Evolutionary conservation across 768 basidiomycete genomes (phyloP).

Genomic region (Leccinellum rugosiceps): DNA sequence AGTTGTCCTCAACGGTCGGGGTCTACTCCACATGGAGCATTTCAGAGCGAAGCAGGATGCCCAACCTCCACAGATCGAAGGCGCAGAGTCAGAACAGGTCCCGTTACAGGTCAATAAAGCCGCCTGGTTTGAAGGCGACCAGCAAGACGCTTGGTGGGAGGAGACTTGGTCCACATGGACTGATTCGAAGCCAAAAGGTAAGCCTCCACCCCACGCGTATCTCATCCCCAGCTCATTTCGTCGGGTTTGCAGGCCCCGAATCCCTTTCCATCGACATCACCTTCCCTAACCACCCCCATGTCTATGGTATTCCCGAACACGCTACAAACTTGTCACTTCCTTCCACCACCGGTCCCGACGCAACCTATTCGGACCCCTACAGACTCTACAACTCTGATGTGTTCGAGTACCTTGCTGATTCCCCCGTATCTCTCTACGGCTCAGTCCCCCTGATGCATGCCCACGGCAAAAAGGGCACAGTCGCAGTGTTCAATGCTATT

Average conservation of each 20-base stretch:
- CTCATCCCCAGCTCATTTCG: background rate
- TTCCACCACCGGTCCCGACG: conserved; percentile 75
- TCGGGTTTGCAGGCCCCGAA: conserved; percentile 75
- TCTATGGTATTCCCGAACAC: conserved; percentile 97
- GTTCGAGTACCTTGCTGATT: conserved; percentile 89
- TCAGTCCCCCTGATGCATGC: conserved; percentile 93
- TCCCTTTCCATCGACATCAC: conserved; percentile 88
- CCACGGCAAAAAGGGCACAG: conserved; percentile 81
- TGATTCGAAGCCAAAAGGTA: conserved; percentile 95
- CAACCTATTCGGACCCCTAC: conserved; percentile 86
- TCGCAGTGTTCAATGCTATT: conserved; percentile 84
- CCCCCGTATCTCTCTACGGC: conserved; percentile 82
- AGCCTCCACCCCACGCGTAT: background rate
- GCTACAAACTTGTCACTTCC: conserved; percentile 89
- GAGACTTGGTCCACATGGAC: conserved; percentile 86
- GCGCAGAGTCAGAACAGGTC: conserved; percentile 46
- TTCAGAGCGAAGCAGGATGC: conserved; percentile 66
- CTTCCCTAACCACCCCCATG: conserved; percentile 87
- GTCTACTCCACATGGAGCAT: conserved; percentile 97
- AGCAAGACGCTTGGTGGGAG: conserved; percentile 84
- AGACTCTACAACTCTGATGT: conserved; percentile 94
- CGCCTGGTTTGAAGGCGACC: conserved; percentile 88
- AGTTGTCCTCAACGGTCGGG: conserved; percentile 84
- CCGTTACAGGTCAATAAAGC: conserved; percentile 51
- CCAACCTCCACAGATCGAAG: conserved; percentile 38